Conservation (phyloP, 1,139 yeast genomes). For the Debaryomycetaceae sp. region DNA sequence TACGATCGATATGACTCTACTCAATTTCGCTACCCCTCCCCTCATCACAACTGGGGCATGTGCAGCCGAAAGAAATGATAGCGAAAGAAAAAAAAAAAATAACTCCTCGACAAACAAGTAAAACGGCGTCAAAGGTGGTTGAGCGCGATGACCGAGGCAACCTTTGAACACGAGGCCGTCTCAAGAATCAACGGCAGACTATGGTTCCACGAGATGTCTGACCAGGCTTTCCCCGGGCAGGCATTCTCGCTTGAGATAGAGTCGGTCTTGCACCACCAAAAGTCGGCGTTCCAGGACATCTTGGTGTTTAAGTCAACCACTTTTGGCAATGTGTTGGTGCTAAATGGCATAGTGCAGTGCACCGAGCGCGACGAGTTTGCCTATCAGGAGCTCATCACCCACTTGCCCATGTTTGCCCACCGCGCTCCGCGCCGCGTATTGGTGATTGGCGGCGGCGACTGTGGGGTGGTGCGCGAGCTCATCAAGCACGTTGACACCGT, state of each 20-base stretch:
- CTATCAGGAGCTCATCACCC: constrained; percentile 85
- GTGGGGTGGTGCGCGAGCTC: constrained; percentile 84
- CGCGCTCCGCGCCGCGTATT: constrained; percentile 68
- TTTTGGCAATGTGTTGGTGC: constrained; percentile 80
- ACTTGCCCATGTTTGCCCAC: constrained; percentile 73
- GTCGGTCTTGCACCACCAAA: constrained; percentile 31
- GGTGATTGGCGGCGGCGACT: constrained; percentile 93
- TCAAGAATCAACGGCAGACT: constrained; percentile 20
- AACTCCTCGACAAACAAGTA: neutral
- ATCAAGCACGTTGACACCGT: constrained; percentile 60
- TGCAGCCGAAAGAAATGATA: too few relatives aligned
- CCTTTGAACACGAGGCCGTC: constrained; percentile 27
- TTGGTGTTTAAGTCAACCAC: constrained; percentile 69
- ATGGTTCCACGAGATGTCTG: constrained; percentile 41
- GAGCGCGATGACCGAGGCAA: constrained; percentile 8
- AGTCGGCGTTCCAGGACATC: constrained; percentile 42
- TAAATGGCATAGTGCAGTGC: constrained; percentile 84
- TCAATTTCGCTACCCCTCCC: too few relatives aligned
- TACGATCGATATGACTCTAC: too few relatives aligned
- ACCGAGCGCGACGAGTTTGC: constrained; percentile 90
- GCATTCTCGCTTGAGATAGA: constrained; percentile 36
- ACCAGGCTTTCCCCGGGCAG: constrained; percentile 41
- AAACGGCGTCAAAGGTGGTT: constrained; percentile 1
- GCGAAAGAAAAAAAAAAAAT: neutral
- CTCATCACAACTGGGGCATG: too few relatives aligned